phyloP scores from a whole-genome alignment of 257 asterid species.

The Solanum habrochaites region DNA sequence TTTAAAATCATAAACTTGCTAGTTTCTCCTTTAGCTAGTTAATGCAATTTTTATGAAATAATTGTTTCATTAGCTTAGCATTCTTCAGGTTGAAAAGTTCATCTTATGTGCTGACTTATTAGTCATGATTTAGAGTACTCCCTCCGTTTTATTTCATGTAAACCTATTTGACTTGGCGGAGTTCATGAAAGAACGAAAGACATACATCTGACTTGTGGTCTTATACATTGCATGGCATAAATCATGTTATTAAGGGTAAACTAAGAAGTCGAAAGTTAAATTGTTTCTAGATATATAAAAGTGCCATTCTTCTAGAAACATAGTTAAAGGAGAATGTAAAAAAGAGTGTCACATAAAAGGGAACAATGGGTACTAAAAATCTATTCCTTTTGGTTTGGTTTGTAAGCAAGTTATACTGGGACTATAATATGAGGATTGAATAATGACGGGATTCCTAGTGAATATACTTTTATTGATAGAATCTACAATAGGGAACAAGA shows the following conservation, averaged over 20 bases:
- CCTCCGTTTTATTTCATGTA: not conserved
- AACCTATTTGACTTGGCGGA: not conserved
- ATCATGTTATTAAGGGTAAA: not conserved
- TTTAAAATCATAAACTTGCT: not conserved
- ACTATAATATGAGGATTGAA: not conserved
- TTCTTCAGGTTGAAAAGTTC: not conserved
- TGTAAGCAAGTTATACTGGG: not conserved
- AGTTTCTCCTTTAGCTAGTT: not conserved
- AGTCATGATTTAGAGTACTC: not conserved
- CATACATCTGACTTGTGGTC: not conserved
- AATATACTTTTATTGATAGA: not conserved
- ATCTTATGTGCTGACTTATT: not conserved
- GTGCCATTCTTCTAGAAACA: not conserved
- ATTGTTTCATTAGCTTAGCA: not conserved
- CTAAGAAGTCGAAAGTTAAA: not conserved
- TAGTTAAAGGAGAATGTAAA: not conserved
- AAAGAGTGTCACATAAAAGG: not conserved
- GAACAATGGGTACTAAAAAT: not conserved
- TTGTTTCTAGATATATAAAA: not conserved
- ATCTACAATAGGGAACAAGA: not conserved
- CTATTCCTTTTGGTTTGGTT: not conserved
- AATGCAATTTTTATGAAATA: not conserved
- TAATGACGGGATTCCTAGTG: not conserved
- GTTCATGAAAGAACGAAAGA: not conserved
- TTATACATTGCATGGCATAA: not conserved